These are phyloP conservation scores for Tulasnella sp. DNA, from an alignment of 768 basidiomycete genomes.

Conservation along the genomic window DNA sequence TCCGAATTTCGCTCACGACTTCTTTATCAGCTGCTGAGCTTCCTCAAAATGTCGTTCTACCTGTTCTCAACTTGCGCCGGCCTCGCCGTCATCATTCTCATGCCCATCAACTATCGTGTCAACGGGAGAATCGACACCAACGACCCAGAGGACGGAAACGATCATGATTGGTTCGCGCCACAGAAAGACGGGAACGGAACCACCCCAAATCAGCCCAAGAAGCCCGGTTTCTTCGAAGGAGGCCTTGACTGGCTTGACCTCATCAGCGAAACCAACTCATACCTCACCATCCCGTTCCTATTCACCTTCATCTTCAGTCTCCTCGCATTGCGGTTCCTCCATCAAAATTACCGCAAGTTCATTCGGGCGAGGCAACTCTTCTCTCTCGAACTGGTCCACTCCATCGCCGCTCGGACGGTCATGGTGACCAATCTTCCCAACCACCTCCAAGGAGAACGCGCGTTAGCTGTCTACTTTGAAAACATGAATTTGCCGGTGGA, in stretches of 20 bases:
- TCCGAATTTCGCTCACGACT: conserved; percentile 20
- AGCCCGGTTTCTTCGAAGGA: conserved; percentile 47
- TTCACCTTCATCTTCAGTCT: conserved; percentile 95
- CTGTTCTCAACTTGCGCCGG: conserved; percentile 86
- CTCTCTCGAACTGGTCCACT: conserved; percentile 91
- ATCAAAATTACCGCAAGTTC: conserved; percentile 87
- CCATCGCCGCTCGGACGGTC: conserved; percentile 90
- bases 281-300: conserved; percentile 82
- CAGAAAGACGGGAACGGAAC: conserved; percentile 18
- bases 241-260: conserved; percentile 76
- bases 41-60: conserved; percentile 94
- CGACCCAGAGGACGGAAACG: conserved; percentile 53
- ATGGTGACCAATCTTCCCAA: conserved; percentile 81
- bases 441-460: conserved; percentile 82
- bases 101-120: conserved; percentile 94
- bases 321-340: conserved; percentile 82
- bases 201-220: conserved; percentile 38
- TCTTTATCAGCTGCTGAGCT: conserved; percentile 73
- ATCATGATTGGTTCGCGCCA: conserved; percentile 39
- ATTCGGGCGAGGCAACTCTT: conserved; percentile 91
- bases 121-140: conserved; percentile 48
- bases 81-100: conserved; percentile 80
- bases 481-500: conserved; percentile 85
- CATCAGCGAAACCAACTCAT: conserved; percentile 86
- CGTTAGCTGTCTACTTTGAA: conserved; percentile 93